Evolutionary conservation across 1,284 basidiomycete species (phyloP), one percentile per base, ranked within the genome.

Genomic region (Cutaneotrichosporon cyanovorans): DNA sequence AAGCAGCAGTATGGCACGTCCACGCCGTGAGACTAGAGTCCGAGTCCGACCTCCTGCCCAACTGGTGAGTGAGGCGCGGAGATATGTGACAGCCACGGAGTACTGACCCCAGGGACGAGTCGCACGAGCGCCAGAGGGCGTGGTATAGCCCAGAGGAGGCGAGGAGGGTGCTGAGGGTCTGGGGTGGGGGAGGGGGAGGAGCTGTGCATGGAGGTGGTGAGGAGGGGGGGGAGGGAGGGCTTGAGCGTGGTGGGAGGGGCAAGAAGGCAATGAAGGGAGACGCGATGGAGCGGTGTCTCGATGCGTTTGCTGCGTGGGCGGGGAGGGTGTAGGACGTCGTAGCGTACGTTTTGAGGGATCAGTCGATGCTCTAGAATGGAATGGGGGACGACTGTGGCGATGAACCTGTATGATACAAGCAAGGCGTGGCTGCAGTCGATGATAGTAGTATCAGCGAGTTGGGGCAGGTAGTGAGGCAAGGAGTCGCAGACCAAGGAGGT

Each of bases 241-340:
- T 30, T 22, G 48, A 45, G 37, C 46, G 48, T n/a, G 43, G 48
- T 5, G 45, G 41, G 30, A 46, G 51, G 42, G 25, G 25, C 25
- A 68, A 66, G 50, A 65, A 63, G 56, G 59, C 55, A 7, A 43
- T 50, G 19, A 68, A 68, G 45, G 58, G 61, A 2, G 55, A 56
- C 18, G 59, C 61, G 16, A 61, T 65, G 58, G 59, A 60, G 45
- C 44, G 32, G 21, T 61, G 62, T 15, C 40, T 68, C 9, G 37
- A 33, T 5, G 53, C 56, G 7, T 57, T 57, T 23, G 31, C 45
- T 5, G 37, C 37, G 9, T 30, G 33, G 16, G 49, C 45, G 21
- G 47, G 45, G 9, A 46, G 39, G 43, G 43, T 37, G 5, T 37
- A 42, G 49, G 30, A 41, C 32, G n/a, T 19, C 11, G 16, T n/a